phyloP scores from a whole-genome alignment of 1,284 basidiomycete species.

The Cutaneotrichosporon spelunceum region DNA sequence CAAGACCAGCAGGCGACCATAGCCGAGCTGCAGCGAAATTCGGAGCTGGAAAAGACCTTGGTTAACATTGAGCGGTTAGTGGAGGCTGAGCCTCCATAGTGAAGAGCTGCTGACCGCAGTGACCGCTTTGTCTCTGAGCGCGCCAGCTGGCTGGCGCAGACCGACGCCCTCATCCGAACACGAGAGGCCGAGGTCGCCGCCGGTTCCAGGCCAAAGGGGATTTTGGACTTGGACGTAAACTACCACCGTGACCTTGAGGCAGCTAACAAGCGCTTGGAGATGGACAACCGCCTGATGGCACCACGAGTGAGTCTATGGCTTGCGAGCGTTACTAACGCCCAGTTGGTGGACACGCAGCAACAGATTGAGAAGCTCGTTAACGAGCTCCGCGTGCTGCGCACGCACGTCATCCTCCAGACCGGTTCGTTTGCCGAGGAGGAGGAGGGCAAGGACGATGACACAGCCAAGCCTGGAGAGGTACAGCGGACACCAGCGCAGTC shows the following conservation, averaged over 20 bases:
- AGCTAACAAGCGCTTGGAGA: constrained; percentile 48
- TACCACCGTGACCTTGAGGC: constrained; percentile 50
- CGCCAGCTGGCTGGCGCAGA: constrained; percentile 42
- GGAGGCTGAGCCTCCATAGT: neutral
- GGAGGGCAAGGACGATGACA: neutral
- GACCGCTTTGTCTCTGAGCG: constrained; percentile 40
- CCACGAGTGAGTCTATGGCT: constrained; percentile 35
- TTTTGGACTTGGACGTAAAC: constrained; percentile 46
- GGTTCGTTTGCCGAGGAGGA: constrained; percentile 8
- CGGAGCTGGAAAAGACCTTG: constrained; percentile 32
- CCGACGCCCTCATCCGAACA: constrained; percentile 32
- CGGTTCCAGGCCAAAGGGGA: constrained; percentile 31
- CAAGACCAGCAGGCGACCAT: constrained; percentile 44
- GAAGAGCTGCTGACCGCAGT: constrained; percentile 16
- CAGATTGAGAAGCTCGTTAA: constrained; percentile 50
- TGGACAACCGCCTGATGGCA: constrained; percentile 51
- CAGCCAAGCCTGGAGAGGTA: neutral
- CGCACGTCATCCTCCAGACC: constrained; percentile 42
- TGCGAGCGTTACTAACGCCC: neutral
- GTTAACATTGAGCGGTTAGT: constrained; percentile 40
- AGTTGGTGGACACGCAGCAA: constrained; percentile 48
- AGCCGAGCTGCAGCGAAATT: constrained; percentile 40
- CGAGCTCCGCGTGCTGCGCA: constrained; percentile 46
- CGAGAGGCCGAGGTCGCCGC: constrained; percentile 39
- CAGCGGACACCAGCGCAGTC: neutral